phyloP scores from a whole-genome alignment of 495 filamentous ascomycete genomes.

The Neurospora sp. region DNA sequence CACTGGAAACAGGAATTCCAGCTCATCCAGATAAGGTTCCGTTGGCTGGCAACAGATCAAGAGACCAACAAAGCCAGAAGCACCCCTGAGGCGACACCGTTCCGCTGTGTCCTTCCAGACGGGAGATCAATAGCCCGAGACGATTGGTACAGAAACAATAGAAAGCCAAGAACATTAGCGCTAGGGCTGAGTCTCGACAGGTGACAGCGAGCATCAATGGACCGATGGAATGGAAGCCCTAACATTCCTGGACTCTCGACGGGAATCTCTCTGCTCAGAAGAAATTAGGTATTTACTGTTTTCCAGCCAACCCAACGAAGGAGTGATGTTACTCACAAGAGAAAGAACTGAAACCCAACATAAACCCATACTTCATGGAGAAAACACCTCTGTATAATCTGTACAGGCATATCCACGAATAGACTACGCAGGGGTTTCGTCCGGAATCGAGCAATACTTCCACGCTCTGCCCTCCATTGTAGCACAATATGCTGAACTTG shows the following conservation, averaged over 20 bases:
- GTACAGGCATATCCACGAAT: no score
- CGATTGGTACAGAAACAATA: accelerated
- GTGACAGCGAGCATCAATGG: neutral
- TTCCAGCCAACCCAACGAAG: neutral
- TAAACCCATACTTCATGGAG: no score
- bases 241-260: neutral
- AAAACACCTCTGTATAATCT: no score
- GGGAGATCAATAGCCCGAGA: neutral
- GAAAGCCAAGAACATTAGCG: neutral
- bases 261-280: neutral
- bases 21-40: neutral
- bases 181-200: no score
- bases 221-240: neutral
- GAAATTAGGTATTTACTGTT: neutral
- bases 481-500: neutral
- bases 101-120: neutral
- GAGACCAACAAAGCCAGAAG: neutral
- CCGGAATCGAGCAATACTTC: neutral
- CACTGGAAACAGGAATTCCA: neutral
- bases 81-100: neutral
- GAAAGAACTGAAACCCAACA: no score
- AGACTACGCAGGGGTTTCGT: neutral
- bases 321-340: neutral
- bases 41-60: neutral
- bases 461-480: neutral